phyloP scores from a whole-genome alignment of 78 protist species.

The Guillardia theta region DNA sequence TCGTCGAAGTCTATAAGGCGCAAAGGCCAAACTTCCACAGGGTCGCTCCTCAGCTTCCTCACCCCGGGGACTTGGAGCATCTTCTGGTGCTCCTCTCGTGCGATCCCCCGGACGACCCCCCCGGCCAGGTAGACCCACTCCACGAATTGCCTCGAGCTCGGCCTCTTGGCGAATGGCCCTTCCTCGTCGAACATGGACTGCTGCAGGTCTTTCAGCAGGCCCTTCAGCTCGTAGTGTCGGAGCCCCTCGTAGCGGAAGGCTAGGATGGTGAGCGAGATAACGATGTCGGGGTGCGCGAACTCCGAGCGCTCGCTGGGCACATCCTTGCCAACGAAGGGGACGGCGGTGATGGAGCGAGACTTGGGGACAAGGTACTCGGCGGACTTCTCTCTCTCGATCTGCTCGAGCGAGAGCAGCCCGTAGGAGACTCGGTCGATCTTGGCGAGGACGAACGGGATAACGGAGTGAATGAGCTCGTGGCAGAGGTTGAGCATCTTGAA shows the following conservation, averaged over 20 bases:
- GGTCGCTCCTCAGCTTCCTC: not conserved
- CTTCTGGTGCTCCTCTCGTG: conserved; percentile 22
- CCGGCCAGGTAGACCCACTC: conserved; percentile 42
- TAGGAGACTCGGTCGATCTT: conserved; percentile 70
- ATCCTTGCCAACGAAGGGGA: conserved; percentile 82
- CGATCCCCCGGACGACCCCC: not conserved
- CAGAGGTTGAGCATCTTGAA: conserved; percentile 60
- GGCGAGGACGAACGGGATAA: conserved; percentile 57
- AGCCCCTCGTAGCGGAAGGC: conserved; percentile 38
- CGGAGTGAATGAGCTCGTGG: conserved; percentile 40
- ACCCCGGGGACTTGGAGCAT: conserved; percentile 29
- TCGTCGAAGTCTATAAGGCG: conserved; percentile 63
- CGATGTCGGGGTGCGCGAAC: conserved; percentile 64
- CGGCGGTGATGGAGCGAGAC: conserved; percentile 62
- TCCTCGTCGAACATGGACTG: not conserved
- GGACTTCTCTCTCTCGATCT: not conserved
- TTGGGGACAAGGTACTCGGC: conserved; percentile 40
- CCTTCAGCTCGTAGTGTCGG: not conserved
- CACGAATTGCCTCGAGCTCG: not conserved
- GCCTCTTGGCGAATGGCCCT: not conserved
- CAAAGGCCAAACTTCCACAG: conserved; percentile 54
- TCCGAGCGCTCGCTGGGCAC: conserved; percentile 60
- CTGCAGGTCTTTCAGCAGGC: not conserved
- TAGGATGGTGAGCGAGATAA: conserved; percentile 18
- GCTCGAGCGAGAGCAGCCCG: conserved; percentile 55